Base-by-base conservation (phyloP, 306 rosid species). In the Phaseolus lunatus region DNA sequence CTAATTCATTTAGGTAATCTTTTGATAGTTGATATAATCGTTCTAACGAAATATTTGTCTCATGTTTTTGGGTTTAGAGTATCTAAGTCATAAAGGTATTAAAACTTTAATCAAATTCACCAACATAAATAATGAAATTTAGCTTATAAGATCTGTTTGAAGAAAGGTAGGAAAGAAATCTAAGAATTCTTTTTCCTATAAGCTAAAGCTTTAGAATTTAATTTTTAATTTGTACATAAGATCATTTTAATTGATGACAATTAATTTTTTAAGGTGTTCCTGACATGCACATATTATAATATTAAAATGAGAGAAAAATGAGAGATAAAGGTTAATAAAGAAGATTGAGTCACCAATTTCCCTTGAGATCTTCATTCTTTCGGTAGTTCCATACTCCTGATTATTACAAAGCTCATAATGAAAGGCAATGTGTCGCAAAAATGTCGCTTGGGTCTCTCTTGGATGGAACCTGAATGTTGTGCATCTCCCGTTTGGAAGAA, bases 331-430 rank as follows among this genome's bases (percentile, higher is more conserved):
- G 3, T 2, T 41, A 26, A 39, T 1, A 10, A 49, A 13, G 39
- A 23, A 24, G 13, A 68, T 81, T 7, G 93, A 88, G 86, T 91
- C 96, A 1, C 87, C 84, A 82, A 93, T 87, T 72, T 83, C 91
- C 61, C 97, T 85, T 8, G 97, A 91, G 79, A 93, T 89, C 76
- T 89, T 93, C 98, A 93, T 89, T 87, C 88, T 91, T 76, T 86
- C 91, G n/a, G 92, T 88, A 39, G 89, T 89, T 0, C 97, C 98
- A 75, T 24, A 24, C 27, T 24, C 1, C 27, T 24, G 27, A 24
- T 24, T 1, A 24, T 87, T 93, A 22, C 85, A 93, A 23, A 93
- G 93, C 64, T 93, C 97, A 80, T 93, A 97, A 71, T 88, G 83
- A 97, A 93, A 0, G 93, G 89, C 27, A 24, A n/a, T n/a, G n/a